Evolutionary conservation across 2,329 filamentous ascomycete species (phyloP), one percentile per base, ranked within the genome.

Genomic region (Fusarium irregulare): DNA sequence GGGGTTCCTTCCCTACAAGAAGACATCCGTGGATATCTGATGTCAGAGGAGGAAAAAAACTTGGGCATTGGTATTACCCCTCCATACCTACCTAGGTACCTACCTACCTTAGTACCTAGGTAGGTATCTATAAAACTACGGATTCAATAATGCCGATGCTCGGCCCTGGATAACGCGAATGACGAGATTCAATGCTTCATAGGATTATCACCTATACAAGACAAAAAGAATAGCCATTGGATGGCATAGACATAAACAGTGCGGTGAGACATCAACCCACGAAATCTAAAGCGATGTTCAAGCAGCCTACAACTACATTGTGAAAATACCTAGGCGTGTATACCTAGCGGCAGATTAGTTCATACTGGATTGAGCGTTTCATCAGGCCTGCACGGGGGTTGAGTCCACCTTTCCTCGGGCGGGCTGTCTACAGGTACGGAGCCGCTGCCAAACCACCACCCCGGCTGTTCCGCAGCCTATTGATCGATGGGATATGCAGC

Each of bases 121-220:
- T 23, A 30, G 6, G 28, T 30, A 32, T 14, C 30, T 34, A 34
- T 30, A 30, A 30, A 48, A 11, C 30, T 51, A 61, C 72, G 70
- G 65, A 41, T 58, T 21, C 60, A 64, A 67, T 60, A 65, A 69
- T 30, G 60, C 73, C 73, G 71, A 75, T 55, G n/a, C 63, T 73
- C 71, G 73, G 73, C 40, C 37, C 34, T 34, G 65, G 57, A 73
- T 74, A 73, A 65, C 72, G 71, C 71, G 73, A 75, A 66, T 25
- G 56, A 68, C 68, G 66, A 75, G 60, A 58, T 57, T 40, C 16
- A 40, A 60, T 50, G 23, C 34, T 41, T 40, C 37, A 48, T 42
- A 48, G 9, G 21, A 20, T 10, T 11, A 25, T 21, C 51, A 44
- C 28, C 27, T 42, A 30, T 10, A 23, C 20, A 30, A 41, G 37